Base-by-base conservation (phyloP, 331 rosid genomes). In the Quercus tomentella region DNA sequence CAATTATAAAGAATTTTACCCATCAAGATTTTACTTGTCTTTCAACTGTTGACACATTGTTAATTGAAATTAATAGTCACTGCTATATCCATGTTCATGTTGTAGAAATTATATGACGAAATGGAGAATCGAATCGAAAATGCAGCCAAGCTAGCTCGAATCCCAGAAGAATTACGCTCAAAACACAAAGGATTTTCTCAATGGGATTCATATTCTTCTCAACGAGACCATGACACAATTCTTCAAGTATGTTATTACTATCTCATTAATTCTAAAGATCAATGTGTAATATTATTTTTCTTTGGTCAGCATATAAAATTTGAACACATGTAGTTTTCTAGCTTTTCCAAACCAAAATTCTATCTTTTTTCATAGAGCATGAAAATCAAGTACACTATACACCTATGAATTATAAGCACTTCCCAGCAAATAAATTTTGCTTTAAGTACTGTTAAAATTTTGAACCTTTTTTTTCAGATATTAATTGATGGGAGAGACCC, bases 191-290 rank as follows among this genome's bases (percentile, higher is more conserved):
- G 85, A 43, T 92, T 94, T 84, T 88, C 91, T 72, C 82, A 82
- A 15, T 92, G 97, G 96, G 80, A 85, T 17, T 81, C 96, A 6
- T 85, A 71, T 80, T 60, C 84, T 67, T 92, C 96, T 81, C 79
- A 33, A 31, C 89, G 82, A 56, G 94, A 94, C 80, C 98, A 94
- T 57, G 84, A 80, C 66, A 77, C 96, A 31, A 81, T 94, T 81
- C 88, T 94, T 78, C 91, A 89, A 70, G 98, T 92, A 84, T 49
- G 55, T 49, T 49, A 49, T 3, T 49, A 1, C 55, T 49, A 49
- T 49, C 55, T 14, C 18, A 14, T 49, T 49, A 11, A 49, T 49
- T 49, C 55, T 41, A 41, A 41, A 41, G 14, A 41, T 12, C 49
- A 41, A 41, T 41, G 49, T 41, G 49, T 41, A 9, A 41, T 41